Evolutionary conservation across 441 rosid genomes (phyloP).

Genomic region (Populus tomentosa): DNA sequence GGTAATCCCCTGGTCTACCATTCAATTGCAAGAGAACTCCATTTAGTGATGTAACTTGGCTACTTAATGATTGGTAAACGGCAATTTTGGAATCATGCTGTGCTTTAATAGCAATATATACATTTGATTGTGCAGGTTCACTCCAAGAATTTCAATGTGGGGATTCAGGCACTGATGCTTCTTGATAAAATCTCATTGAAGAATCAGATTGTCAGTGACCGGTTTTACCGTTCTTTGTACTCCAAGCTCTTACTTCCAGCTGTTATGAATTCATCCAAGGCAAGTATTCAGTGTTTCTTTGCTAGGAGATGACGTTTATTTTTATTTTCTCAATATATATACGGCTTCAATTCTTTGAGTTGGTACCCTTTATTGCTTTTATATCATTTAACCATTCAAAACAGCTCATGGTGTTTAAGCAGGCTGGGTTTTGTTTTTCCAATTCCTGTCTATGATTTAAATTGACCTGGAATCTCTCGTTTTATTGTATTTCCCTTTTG

Average conservation of each 20-base stretch:
- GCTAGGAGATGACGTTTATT: neutral
- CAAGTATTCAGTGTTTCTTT: slow-evolving; percentile 27
- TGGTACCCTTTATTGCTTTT: neutral
- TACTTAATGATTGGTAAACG: neutral
- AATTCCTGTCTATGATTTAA: too few relatives aligned
- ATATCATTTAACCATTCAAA: neutral
- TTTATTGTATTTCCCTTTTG: neutral
- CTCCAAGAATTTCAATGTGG: slow-evolving; percentile 92
- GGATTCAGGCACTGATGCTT: slow-evolving; percentile 93
- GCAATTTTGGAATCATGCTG: slow-evolving; percentile 3
- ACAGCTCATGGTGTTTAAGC: neutral
- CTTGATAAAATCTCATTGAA: slow-evolving; percentile 94
- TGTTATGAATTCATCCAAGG: slow-evolving; percentile 96
- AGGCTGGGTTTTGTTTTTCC: neutral
- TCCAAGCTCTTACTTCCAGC: slow-evolving; percentile 91
- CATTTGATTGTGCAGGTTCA: slow-evolving; percentile 58
- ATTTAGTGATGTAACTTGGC: neutral
- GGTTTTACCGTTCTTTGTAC: slow-evolving; percentile 91
- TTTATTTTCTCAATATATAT: neutral
- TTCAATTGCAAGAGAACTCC: neutral
- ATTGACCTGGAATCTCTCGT: neutral
- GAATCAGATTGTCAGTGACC: slow-evolving; percentile 92
- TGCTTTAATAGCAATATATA: slow-evolving; percentile 9
- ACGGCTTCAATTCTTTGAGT: neutral
- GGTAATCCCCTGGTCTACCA: slow-evolving; percentile 36